Base-by-base conservation (phyloP, 2,329 filamentous ascomycete genomes). In the Penicillium sp. region DNA sequence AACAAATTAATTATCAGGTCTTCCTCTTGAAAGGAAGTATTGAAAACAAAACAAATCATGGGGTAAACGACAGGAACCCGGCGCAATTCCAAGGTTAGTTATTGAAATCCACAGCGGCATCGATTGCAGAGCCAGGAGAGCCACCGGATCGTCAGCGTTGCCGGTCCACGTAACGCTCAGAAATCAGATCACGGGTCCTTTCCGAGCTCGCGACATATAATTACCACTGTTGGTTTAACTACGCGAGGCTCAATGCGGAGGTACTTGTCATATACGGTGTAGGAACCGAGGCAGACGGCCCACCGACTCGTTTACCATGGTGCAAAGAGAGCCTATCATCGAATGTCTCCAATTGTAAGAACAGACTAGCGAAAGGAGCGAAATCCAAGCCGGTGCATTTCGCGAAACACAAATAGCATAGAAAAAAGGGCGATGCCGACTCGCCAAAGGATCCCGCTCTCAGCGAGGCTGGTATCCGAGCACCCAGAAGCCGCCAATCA, bases 391-490 rank as follows among this genome's bases (percentile, higher is more conserved):
- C 5, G 18, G 39, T 48, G 49, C 48, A 39, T 48, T 16, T 16
- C 33, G 18, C 19, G 31, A 47, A 53, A 28, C 26, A 14, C 18
- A 36, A 51, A 47, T 33, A 21, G 39, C 28, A 31, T 29, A 10
- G 5, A 49, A 54, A 52, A 42, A 40, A 45, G 43, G 19, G 28
- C 55, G 52, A 55, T 56, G 48, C 56, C 54, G 48, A 40, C 67
- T 73, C 71, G 71, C 70, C 62, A 72, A 73, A 67, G 62, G 56
- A 68, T 72, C 69, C 70, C 69, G 59, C 66, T 71, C 68, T 69
- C 45, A 72, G 70, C 64, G 71, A 69, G 64, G 59, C 58, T 59
- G 47, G 48, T 56, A 64, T 66, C 65, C 58, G 61, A 65, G 61
- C 59, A 59, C 62, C 51, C 45, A 39, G 46, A 36, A 18, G 34